Evolutionary conservation across 2,329 filamentous ascomycete genomes (phyloP).

Genomic region (Cladorrhinum sp.): DNA sequence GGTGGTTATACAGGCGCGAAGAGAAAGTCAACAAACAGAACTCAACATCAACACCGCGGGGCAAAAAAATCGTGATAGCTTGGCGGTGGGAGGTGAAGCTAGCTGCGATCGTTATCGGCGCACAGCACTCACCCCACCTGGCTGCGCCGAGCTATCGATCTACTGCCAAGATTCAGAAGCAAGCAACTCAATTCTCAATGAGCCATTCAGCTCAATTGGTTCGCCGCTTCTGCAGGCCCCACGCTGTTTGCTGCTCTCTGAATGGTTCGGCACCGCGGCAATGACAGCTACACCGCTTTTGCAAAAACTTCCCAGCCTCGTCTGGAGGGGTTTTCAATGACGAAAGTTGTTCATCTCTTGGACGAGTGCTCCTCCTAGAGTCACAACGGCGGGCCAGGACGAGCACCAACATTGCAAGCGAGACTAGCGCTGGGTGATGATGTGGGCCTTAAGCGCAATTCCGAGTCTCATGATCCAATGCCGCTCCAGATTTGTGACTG

Average conservation of each 20-base stretch:
- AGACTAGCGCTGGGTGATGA: constrained; percentile 7
- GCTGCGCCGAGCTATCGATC: background rate
- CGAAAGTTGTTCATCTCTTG: background rate
- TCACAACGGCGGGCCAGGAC: constrained; percentile 2
- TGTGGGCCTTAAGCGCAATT: constrained; percentile 16
- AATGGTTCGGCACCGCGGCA: background rate
- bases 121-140: background rate
- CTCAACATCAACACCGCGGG: background rate
- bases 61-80: background rate
- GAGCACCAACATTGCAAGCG: constrained; percentile 8
- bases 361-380: background rate
- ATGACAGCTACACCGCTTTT: background rate
- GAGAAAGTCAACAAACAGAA: background rate
- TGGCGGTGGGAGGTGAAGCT: background rate
- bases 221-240: background rate
- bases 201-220: background rate
- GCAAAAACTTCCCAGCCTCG: background rate
- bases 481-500: constrained; percentile 7
- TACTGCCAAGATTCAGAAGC: background rate
- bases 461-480: constrained; percentile 12
- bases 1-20: background rate
- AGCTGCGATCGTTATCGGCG: background rate
- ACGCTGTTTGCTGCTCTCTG: background rate
- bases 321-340: background rate
- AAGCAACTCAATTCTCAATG: background rate